Evolutionary conservation across 306 rosid genomes (phyloP).

Genomic region (Vicia sativa): DNA sequence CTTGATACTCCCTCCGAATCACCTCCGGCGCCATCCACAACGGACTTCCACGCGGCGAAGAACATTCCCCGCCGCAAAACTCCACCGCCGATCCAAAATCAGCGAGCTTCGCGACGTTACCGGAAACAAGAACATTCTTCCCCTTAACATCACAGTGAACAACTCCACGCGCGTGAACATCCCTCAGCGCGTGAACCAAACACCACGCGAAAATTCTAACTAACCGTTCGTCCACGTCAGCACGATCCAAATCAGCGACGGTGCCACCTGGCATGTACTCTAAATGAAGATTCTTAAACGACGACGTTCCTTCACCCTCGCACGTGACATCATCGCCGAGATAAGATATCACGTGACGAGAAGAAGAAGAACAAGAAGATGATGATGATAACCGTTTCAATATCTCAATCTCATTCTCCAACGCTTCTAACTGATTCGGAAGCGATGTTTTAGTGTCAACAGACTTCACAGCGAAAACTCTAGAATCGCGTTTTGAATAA

Average conservation of each 20-base stretch:
- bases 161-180: slow-evolving; percentile 61
- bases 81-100: slow-evolving; percentile 81
- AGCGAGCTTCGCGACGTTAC: slow-evolving; percentile 56
- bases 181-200: slow-evolving; percentile 60
- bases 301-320: slow-evolving; percentile 42
- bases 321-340: slow-evolving; percentile 67
- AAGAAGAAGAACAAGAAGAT: slow-evolving; percentile 21
- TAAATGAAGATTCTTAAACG: slow-evolving; percentile 68
- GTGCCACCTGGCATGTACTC: slow-evolving; percentile 91
- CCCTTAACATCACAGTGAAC: slow-evolving; percentile 93
- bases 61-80: background rate
- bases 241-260: slow-evolving; percentile 42
- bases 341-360: slow-evolving; percentile 63
- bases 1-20: slow-evolving; percentile 66
- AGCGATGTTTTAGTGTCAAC: slow-evolving; percentile 48
- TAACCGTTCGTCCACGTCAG: slow-evolving; percentile 59
- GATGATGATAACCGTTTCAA: slow-evolving; percentile 41
- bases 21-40: slow-evolving; percentile 99
- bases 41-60: slow-evolving; percentile 78
- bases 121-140: slow-evolving; percentile 54
- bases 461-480: slow-evolving; percentile 79
- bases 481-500: slow-evolving; percentile 46
- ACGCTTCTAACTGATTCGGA: slow-evolving; percentile 48
- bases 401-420: slow-evolving; percentile 77
- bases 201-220: slow-evolving; percentile 64